Conservation (phyloP, 2,329 filamentous ascomycete genomes). For the Chrysoporthe deuterocubensis region DNA sequence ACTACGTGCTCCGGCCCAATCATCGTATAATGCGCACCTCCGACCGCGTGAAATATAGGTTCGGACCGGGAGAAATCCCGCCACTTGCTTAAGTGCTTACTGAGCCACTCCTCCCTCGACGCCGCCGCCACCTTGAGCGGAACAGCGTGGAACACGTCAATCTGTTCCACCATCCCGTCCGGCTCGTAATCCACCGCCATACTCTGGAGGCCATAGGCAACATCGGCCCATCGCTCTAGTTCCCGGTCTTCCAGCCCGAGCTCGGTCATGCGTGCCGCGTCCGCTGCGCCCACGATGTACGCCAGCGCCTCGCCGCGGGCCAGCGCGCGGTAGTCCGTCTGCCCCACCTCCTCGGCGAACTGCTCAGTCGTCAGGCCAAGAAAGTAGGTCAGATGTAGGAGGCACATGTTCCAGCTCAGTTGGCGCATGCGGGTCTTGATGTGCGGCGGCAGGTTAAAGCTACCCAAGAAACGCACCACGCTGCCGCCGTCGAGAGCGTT, state of each 20-base stretch:
- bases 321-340: not conserved
- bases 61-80: too few relatives aligned
- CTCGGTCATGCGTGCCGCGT: not conserved
- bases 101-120: not conserved
- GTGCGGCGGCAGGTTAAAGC: slow-evolving; percentile 45
- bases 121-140: slow-evolving; percentile 1
- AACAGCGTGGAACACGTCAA: slow-evolving; percentile 6
- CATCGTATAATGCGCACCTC: too few relatives aligned
- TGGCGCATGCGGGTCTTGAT: slow-evolving; percentile 48
- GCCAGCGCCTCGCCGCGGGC: too few relatives aligned
- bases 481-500: slow-evolving; percentile 39
- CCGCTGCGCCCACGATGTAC: not conserved
- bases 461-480: slow-evolving; percentile 42
- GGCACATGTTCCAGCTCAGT: slow-evolving; percentile 43
- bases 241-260: not conserved
- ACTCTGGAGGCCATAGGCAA: not conserved
- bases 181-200: slow-evolving; percentile 12
- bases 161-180: not conserved
- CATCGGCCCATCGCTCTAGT: slow-evolving; percentile 1
- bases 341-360: not conserved
- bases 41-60: too few relatives aligned
- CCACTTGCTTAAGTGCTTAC: too few relatives aligned
- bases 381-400: slow-evolving; percentile 47
- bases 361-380: not conserved
- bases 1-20: too few relatives aligned